Percentiles rank a stretch among this genome's conserved stretches.
phyloP scores from a whole-genome alignment of 257 asterid genomes.

The Mitragyna speciosa region DNA sequence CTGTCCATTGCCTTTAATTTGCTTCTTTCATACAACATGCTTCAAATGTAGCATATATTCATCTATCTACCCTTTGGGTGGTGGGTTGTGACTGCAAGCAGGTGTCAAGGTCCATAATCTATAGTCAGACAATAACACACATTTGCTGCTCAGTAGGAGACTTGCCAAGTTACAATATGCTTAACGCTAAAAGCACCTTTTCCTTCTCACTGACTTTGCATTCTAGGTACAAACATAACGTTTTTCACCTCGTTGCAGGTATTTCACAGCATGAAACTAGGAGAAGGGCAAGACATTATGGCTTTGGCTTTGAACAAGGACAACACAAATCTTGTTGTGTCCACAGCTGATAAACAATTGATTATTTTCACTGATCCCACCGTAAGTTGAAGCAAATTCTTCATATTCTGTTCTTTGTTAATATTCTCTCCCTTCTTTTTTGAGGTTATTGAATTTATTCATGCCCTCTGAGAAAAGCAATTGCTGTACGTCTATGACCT shows the following conservation, averaged over 20 bases:
- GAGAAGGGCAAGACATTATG: slow-evolving; percentile 76
- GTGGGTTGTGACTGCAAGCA: background rate
- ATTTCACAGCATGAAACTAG: slow-evolving; percentile 61
- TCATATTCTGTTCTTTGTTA: slow-evolving; percentile 3
- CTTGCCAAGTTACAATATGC: background rate
- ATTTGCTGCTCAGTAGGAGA: too few species aligned
- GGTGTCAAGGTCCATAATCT: background rate
- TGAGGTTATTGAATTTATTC: background rate
- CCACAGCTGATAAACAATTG: slow-evolving; percentile 83
- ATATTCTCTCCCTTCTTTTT: slow-evolving; percentile 4
- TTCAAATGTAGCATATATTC: background rate
- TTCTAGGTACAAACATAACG: background rate
- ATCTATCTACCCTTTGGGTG: too few species aligned
- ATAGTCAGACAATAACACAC: background rate
- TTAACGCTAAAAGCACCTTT: background rate
- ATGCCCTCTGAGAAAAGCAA: background rate
- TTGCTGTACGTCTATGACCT: background rate
- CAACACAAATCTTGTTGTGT: slow-evolving; percentile 82
- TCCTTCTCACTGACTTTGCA: background rate
- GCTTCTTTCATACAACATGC: background rate
- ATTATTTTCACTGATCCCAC: slow-evolving; percentile 92
- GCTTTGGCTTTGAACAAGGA: slow-evolving; percentile 76
- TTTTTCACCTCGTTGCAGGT: slow-evolving; percentile 40
- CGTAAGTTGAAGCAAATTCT: slow-evolving; percentile 52
- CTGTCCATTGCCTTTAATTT: background rate